Conservation (phyloP, 1,284 basidiomycete species). For the Ganoderma sinense region DNA sequence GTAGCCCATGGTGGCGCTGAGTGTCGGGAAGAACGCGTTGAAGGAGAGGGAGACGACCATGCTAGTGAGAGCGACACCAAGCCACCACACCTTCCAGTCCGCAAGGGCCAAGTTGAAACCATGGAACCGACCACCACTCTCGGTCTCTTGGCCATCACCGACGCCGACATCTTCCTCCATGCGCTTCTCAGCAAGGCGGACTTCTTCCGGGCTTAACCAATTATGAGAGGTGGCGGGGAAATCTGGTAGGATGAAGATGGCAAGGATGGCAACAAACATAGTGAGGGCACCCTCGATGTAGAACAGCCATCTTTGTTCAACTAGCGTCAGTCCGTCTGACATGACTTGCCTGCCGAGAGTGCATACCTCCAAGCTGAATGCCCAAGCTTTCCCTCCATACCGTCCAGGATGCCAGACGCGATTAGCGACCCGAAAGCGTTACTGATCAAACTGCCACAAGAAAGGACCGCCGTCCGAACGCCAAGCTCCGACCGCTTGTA, state of each 20-base stretch:
- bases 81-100: slow-evolving; percentile 81
- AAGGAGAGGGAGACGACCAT: slow-evolving; percentile 73
- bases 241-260: slow-evolving; percentile 80
- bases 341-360: background rate
- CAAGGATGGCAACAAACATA: slow-evolving; percentile 63
- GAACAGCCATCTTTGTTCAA: slow-evolving; percentile 71
- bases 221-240: slow-evolving; percentile 64
- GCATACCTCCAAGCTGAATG: slow-evolving; percentile 77
- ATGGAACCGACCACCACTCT: slow-evolving; percentile 42
- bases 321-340: background rate
- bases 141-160: slow-evolving; percentile 50
- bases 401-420: slow-evolving; percentile 73
- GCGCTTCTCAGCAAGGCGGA: slow-evolving; percentile 70
- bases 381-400: slow-evolving; percentile 76
- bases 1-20: slow-evolving; percentile 75
- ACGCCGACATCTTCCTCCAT: slow-evolving; percentile 77
- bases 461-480: slow-evolving; percentile 76
- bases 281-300: slow-evolving; percentile 78
- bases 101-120: slow-evolving; percentile 67
- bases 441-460: slow-evolving; percentile 76
- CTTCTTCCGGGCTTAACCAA: slow-evolving; percentile 71
- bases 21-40: slow-evolving; percentile 78
- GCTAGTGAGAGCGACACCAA: slow-evolving; percentile 63
- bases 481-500: slow-evolving; percentile 75
- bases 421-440: slow-evolving; percentile 89